Conservation (phyloP, 768 basidiomycete species). For the Cystobasidium ongulense region DNA sequence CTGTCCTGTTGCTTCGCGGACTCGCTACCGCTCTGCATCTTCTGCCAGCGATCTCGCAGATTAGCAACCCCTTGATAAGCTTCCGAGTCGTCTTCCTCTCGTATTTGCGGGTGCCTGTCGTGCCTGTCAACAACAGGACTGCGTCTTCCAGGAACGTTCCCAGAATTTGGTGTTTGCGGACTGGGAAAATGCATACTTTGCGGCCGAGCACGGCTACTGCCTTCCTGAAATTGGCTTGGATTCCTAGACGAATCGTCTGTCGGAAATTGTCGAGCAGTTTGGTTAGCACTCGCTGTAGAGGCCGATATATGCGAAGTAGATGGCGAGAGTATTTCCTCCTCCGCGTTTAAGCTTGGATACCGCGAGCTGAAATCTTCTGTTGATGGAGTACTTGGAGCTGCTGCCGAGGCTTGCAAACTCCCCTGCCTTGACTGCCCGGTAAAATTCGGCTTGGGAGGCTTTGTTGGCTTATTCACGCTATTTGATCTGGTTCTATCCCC, state of each 20-base stretch:
- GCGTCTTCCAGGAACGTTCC: not conserved
- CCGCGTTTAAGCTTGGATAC: constrained; percentile 32
- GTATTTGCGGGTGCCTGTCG: not conserved
- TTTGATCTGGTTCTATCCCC: not conserved
- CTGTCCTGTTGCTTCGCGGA: not conserved
- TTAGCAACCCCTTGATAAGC: constrained; percentile 39
- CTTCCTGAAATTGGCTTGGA: not conserved
- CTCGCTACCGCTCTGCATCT: constrained; percentile 1
- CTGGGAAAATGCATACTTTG: not conserved
- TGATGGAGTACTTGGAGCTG: not conserved
- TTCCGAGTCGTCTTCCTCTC: not conserved
- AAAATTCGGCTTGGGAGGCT: constrained; percentile 15
- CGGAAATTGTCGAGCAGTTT: not conserved
- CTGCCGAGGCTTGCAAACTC: not conserved
- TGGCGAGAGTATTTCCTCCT: too few species aligned
- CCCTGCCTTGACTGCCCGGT: not conserved
- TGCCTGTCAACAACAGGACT: not conserved
- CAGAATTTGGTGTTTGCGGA: not conserved
- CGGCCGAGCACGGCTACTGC: not conserved
- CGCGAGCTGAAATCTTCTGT: constrained; percentile 27
- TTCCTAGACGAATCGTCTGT: not conserved
- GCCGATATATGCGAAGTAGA: constrained; percentile 22
- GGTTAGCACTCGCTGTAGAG: not conserved
- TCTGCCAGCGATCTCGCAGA: constrained; percentile 39
- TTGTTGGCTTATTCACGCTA: constrained; percentile 3